phyloP scores from a whole-genome alignment of 176 grass and related monocot species.

The Eragrostis curvula region DNA sequence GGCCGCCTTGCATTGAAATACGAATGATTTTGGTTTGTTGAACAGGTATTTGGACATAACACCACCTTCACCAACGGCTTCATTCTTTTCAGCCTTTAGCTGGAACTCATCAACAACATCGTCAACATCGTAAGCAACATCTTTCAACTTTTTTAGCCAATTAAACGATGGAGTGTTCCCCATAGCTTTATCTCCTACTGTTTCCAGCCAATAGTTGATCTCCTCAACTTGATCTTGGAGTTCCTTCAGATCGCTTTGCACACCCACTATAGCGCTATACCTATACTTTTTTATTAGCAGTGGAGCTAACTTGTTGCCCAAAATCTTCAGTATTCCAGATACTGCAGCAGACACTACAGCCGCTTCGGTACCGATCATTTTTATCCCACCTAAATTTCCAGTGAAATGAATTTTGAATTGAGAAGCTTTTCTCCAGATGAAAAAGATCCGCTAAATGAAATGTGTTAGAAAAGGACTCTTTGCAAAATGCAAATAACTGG shows the following conservation, averaged over 20 bases:
- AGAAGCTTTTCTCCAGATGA: too few relatives aligned
- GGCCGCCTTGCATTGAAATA: not conserved
- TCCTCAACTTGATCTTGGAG: not conserved
- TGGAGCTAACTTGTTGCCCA: not conserved
- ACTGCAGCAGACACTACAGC: not conserved
- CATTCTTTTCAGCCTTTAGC: not conserved
- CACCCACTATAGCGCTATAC: not conserved
- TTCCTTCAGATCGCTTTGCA: not conserved
- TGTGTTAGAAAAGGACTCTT: too few relatives aligned
- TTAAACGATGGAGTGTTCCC: rapidly evolving
- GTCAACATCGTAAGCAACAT: not conserved
- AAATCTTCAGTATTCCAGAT: not conserved
- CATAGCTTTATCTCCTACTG: not conserved
- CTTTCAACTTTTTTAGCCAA: not conserved
- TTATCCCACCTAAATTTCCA: too few relatives aligned
- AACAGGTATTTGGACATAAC: too few relatives aligned
- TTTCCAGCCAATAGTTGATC: not conserved
- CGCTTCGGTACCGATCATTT: too few relatives aligned
- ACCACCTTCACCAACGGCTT: too few relatives aligned
- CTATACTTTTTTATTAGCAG: not conserved
- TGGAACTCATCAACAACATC: constrained; percentile 4
- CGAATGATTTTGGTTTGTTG: not conserved
- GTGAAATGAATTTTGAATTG: too few relatives aligned
- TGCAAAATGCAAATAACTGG: too few relatives aligned
- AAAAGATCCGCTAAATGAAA: too few relatives aligned